These are phyloP conservation scores for Apiotrichum brassicae DNA, from an alignment of 1,284 basidiomycete species.

Conservation along the genomic window DNA sequence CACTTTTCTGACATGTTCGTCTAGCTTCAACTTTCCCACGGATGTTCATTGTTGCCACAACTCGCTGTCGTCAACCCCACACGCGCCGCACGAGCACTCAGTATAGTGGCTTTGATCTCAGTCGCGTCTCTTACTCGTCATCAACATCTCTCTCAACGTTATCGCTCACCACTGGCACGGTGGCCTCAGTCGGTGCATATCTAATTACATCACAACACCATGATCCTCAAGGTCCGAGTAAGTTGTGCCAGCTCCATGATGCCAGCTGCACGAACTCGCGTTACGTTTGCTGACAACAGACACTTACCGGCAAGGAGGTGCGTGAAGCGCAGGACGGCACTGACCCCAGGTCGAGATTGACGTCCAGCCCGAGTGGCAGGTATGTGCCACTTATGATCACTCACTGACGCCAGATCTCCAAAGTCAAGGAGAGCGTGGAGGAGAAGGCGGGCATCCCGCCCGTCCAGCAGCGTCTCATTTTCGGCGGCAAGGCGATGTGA, in stretches of 20 bases:
- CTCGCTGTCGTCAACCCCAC: too few relatives aligned
- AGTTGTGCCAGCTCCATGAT: conserved; percentile 6
- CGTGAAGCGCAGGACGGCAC: background rate
- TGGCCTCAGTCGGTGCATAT: too few relatives aligned
- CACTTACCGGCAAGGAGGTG: conserved; percentile 43
- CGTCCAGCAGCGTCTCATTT: conserved; percentile 92
- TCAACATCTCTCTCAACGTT: too few relatives aligned
- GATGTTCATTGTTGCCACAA: too few relatives aligned
- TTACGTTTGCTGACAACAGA: conserved; percentile 30
- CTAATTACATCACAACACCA: too few relatives aligned
- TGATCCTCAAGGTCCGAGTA: conserved; percentile 48
- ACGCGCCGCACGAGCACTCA: too few relatives aligned
- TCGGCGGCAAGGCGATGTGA: conserved; percentile 89
- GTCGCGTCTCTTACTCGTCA: too few relatives aligned
- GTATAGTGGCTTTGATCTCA: too few relatives aligned
- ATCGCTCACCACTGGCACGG: too few relatives aligned
- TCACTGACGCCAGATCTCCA: conserved; percentile 60
- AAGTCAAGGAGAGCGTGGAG: conserved; percentile 98
- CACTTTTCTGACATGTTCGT: too few relatives aligned
- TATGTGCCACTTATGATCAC: conserved; percentile 40
- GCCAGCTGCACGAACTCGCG: too few relatives aligned
- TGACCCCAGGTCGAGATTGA: conserved; percentile 65
- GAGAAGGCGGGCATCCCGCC: conserved; percentile 99
- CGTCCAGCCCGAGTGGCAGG: conserved; percentile 87
- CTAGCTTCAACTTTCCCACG: too few relatives aligned